These are phyloP conservation scores for Xylaria nigripes DNA, from an alignment of 495 filamentous ascomycete genomes.

Conservation along the genomic window DNA sequence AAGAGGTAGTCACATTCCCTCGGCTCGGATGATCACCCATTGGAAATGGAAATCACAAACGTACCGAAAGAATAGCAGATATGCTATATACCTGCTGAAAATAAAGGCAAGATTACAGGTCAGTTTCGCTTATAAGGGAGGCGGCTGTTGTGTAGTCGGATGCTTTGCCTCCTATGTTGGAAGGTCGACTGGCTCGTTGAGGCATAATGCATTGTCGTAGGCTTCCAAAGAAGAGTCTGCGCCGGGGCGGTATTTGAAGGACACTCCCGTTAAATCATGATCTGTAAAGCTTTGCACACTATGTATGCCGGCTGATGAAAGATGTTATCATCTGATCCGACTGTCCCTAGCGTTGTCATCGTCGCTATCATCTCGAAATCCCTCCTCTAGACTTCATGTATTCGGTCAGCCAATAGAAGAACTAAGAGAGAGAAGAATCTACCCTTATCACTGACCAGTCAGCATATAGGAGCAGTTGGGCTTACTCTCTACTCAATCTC, in stretches of 20 bases:
- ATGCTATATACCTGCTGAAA: too few species aligned
- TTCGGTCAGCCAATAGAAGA: conserved; percentile 14
- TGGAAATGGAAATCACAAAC: too few species aligned
- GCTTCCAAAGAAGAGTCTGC: neutral
- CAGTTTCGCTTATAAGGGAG: too few species aligned
- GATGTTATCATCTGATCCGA: conserved; percentile 11
- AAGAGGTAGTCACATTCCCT: too few species aligned
- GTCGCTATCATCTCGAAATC: conserved; percentile 76
- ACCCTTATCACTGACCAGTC: neutral
- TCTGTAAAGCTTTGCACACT: neutral
- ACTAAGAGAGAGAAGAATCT: neutral
- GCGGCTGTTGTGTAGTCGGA: too few species aligned
- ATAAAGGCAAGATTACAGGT: too few species aligned
- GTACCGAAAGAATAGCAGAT: too few species aligned
- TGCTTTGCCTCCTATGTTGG: too few species aligned
- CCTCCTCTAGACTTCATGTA: conserved; percentile 53
- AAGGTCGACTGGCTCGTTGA: too few species aligned
- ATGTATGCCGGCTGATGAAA: neutral
- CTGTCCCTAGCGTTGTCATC: conserved; percentile 37
- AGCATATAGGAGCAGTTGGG: conserved; percentile 3
- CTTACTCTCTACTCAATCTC: conserved; percentile 66
- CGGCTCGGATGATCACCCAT: too few species aligned
- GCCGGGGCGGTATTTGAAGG: neutral
- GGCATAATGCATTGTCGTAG: neutral
- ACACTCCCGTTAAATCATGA: neutral